These are phyloP conservation scores for Kluyveromyces dobzhanskii DNA, from an alignment of 805 yeast genomes.

Conservation along the genomic window DNA sequence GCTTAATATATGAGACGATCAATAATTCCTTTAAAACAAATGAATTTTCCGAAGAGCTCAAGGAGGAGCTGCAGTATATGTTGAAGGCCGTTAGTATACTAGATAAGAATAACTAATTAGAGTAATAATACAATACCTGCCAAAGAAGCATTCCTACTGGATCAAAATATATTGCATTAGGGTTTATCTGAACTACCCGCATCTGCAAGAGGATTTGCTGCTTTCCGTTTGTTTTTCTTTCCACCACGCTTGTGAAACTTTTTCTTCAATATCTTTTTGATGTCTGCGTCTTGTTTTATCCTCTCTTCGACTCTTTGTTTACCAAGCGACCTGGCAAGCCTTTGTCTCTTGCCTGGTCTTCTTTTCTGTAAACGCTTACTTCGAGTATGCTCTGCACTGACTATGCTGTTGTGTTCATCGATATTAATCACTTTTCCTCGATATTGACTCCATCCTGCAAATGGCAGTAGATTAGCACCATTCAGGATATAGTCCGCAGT, in stretches of 20 bases:
- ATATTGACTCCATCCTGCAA: constrained; percentile 9
- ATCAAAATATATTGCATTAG: no score
- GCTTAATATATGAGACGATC: constrained; percentile 15
- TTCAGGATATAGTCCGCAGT: constrained; percentile 12
- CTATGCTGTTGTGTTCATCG: constrained; percentile 11
- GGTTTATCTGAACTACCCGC: constrained; percentile 9
- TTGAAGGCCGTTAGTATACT: constrained; percentile 16
- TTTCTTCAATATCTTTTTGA: constrained; percentile 25
- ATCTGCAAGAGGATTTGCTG: constrained; percentile 14
- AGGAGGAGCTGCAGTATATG: constrained; percentile 13
- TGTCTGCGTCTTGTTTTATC: constrained; percentile 14
- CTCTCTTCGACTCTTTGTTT: constrained; percentile 18
- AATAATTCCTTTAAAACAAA: constrained; percentile 6
- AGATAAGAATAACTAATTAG: neutral
- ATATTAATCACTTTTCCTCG: constrained; percentile 14
- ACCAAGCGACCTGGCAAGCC: constrained; percentile 22
- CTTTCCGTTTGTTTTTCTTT: constrained; percentile 26
- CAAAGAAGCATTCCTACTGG: no score
- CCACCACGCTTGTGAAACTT: constrained; percentile 31
- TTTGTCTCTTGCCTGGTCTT: constrained; percentile 28
- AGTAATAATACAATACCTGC: no score
- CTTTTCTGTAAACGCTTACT: constrained; percentile 14
- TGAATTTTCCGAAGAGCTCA: neutral
- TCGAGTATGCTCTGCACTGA: constrained; percentile 10
- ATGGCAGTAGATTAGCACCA: constrained; percentile 8